phyloP scores from a whole-genome alignment of 2,329 filamentous ascomycete species.

The Claviceps fusiformis region DNA sequence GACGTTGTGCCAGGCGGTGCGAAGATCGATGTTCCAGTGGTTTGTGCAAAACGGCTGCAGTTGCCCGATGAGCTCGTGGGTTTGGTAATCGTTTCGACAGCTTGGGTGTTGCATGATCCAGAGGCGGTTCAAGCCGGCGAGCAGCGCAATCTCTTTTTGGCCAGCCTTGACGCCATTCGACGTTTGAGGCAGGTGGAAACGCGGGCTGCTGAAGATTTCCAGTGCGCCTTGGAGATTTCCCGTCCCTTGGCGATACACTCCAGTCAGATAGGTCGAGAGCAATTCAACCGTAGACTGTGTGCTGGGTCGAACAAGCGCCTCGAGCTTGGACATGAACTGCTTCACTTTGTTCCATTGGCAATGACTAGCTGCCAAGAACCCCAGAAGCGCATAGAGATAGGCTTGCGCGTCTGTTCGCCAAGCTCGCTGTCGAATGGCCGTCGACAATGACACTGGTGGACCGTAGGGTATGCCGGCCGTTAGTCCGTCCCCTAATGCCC shows the following conservation, averaged over 20 bases:
- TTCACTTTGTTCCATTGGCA: conserved; percentile 56
- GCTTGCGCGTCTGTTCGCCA: conserved; percentile 55
- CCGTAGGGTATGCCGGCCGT: conserved; percentile 24
- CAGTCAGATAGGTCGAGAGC: conserved; percentile 58
- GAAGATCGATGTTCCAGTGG: conserved; percentile 62
- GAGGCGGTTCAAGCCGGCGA: conserved; percentile 54
- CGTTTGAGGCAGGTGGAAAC: conserved; percentile 34
- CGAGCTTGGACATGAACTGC: conserved; percentile 40
- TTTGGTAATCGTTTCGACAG: conserved; percentile 43
- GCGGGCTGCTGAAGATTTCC: conserved; percentile 46
- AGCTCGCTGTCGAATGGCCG: conserved; percentile 42
- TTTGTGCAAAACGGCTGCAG: conserved; percentile 54
- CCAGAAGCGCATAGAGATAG: conserved; percentile 58
- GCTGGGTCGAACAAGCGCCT: conserved; percentile 26
- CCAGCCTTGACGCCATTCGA: conserved; percentile 32
- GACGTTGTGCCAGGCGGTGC: conserved; percentile 64
- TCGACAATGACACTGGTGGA: conserved; percentile 38
- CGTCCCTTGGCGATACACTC: conserved; percentile 62
- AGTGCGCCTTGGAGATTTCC: conserved; percentile 60
- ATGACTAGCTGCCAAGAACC: conserved; percentile 54
- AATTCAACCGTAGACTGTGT: conserved; percentile 28
- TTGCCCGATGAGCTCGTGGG: conserved; percentile 47
- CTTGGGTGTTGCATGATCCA: conserved; percentile 56
- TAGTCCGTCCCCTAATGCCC: conserved; percentile 19
- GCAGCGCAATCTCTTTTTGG: conserved; percentile 49